Conservation (phyloP, 148 eudicot species). For the Camellia sinensis region DNA sequence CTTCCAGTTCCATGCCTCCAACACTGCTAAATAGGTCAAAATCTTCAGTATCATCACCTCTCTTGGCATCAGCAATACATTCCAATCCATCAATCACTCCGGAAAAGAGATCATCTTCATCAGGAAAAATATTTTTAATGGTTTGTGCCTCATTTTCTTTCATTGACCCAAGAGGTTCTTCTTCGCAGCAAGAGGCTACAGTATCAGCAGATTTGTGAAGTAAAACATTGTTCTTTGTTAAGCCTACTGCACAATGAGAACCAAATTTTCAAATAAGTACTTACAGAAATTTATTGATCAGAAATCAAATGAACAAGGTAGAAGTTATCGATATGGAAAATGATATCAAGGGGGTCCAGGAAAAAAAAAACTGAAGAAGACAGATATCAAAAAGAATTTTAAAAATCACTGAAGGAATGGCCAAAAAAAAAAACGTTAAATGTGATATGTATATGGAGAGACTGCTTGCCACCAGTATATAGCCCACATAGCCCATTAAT, state of each 20-base stretch:
- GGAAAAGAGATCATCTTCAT: slow-evolving; percentile 72
- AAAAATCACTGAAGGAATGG: slow-evolving; percentile 2
- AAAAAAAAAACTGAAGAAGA: background rate
- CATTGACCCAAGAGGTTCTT: slow-evolving; percentile 31
- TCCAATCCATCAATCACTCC: slow-evolving; percentile 55
- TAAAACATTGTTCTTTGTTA: slow-evolving; percentile 31
- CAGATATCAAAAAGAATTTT: background rate
- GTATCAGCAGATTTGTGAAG: slow-evolving; percentile 29
- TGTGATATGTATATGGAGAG: too few species aligned
- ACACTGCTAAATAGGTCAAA: slow-evolving; percentile 61
- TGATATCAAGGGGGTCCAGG: background rate
- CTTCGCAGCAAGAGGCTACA: slow-evolving; percentile 27
- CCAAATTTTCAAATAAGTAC: background rate
- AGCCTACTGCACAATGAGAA: too few species aligned
- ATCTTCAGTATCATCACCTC: slow-evolving; percentile 48
- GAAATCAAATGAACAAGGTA: background rate
- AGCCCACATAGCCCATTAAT: too few species aligned
- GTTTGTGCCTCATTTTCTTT: slow-evolving; percentile 50
- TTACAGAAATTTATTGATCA: background rate
- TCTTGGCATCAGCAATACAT: slow-evolving; percentile 26
- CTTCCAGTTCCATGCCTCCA: slow-evolving; percentile 72
- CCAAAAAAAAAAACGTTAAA: slow-evolving; percentile 26
- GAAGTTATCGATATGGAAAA: background rate
- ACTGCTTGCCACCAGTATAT: too few species aligned
- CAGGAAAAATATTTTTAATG: slow-evolving; percentile 64